Evolutionary conservation across 2,329 filamentous ascomycete species (phyloP).

Genomic region (Ceratocystis colombiana): DNA sequence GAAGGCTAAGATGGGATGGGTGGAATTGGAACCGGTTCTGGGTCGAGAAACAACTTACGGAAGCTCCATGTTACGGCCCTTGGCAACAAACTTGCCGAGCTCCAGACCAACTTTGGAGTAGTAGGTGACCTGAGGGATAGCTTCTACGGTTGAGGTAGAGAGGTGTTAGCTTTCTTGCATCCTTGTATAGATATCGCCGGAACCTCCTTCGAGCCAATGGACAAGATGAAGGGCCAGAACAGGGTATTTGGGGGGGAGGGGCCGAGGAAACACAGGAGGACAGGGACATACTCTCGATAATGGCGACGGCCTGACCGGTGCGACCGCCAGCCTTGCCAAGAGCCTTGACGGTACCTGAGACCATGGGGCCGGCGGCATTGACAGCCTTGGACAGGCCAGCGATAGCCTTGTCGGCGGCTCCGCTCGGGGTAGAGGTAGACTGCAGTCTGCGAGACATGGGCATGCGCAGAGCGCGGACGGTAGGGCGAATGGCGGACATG

Average conservation of each 20-base stretch:
- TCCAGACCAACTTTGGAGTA: constrained; percentile 85
- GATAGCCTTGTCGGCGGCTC: constrained; percentile 45
- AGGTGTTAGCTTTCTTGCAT: constrained; percentile 10
- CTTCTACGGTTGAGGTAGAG: constrained; percentile 44
- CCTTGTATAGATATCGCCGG: background rate
- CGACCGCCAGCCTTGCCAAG: constrained; percentile 71
- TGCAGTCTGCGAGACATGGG: constrained; percentile 49
- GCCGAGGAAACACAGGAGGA: background rate
- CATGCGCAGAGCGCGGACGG: constrained; percentile 39
- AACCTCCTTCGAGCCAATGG: background rate
- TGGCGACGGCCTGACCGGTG: constrained; percentile 65
- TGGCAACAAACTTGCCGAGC: constrained; percentile 77
- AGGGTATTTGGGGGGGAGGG: background rate
- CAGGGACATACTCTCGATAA: constrained; percentile 68
- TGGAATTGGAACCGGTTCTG: background rate
- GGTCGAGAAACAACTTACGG: constrained; percentile 59
- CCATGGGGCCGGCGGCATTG: constrained; percentile 66
- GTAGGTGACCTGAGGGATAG: constrained; percentile 79
- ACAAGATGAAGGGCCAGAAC: background rate
- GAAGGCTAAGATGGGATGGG: background rate
- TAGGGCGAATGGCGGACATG: constrained; percentile 31
- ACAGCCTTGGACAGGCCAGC: constrained; percentile 75
- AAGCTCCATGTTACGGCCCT: constrained; percentile 80
- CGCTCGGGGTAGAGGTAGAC: constrained; percentile 42
- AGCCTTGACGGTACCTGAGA: constrained; percentile 62